These are phyloP conservation scores for Eucalyptus lansdowneana DNA, from an alignment of 345 rosid genomes.

Conservation along the genomic window DNA sequence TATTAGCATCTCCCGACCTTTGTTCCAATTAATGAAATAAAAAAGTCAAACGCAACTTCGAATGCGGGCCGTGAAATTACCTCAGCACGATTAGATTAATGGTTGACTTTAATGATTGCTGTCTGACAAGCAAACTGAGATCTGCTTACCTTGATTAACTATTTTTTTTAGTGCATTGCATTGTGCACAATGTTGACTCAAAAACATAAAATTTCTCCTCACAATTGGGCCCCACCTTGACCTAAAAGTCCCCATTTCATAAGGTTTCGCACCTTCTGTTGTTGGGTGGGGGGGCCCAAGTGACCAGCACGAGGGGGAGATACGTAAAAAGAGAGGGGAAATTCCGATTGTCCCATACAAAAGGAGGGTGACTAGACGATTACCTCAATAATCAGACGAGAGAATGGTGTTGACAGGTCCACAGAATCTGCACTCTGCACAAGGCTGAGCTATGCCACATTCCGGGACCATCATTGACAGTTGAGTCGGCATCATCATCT, in stretches of 20 bases:
- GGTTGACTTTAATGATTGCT: neutral
- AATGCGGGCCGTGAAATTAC: neutral
- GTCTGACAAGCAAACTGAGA: neutral
- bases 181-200: too few species aligned
- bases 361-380: neutral
- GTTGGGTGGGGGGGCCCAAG: neutral
- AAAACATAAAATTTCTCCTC: too few species aligned
- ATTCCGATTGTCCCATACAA: neutral
- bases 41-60: neutral
- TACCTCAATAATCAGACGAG: neutral
- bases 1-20: neutral
- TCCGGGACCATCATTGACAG: neutral
- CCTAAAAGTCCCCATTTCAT: neutral
- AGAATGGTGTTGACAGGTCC: neutral
- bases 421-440: neutral
- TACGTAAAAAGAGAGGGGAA: neutral
- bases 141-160: neutral
- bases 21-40: neutral
- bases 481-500: neutral
- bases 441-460: neutral
- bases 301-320: neutral
- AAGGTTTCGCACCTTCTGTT: neutral
- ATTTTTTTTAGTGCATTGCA: neutral
- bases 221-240: neutral
- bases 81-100: neutral